Percentiles rank a stretch among this genome's conserved stretches.
Evolutionary conservation across 2,329 filamentous ascomycete genomes (phyloP).

Genomic region (Aspergillus sp.): DNA sequence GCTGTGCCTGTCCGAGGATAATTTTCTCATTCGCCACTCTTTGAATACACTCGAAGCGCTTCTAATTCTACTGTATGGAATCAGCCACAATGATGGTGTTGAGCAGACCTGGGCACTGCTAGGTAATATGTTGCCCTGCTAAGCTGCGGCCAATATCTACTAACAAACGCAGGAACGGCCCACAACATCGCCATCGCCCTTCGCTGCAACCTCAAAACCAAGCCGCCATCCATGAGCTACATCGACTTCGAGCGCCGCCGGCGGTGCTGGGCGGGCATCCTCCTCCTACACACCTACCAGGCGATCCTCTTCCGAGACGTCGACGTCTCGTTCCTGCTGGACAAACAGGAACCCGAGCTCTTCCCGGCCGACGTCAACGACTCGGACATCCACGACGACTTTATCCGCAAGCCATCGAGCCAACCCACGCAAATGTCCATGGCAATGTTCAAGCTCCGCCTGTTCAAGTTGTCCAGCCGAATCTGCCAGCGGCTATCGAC

Average conservation of each 20-base stretch:
- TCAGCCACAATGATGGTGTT: slow-evolving; percentile 31
- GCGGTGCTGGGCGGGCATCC: slow-evolving; percentile 38
- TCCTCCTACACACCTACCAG: slow-evolving; percentile 39
- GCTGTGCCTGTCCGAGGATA: slow-evolving; percentile 34
- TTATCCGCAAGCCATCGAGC: slow-evolving; percentile 17
- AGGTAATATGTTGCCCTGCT: background rate
- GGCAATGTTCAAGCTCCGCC: slow-evolving; percentile 33
- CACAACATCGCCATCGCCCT: slow-evolving; percentile 37
- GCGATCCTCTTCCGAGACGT: slow-evolving; percentile 31
- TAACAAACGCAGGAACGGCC: slow-evolving; percentile 18
- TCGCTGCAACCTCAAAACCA: slow-evolving; percentile 32
- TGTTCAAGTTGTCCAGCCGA: slow-evolving; percentile 33
- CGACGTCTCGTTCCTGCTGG: slow-evolving; percentile 23
- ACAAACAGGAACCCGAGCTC: slow-evolving; percentile 21
- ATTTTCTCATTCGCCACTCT: slow-evolving; percentile 35
- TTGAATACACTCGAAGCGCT: slow-evolving; percentile 36
- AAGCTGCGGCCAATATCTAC: too few relatives aligned
- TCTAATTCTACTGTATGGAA: slow-evolving; percentile 36
- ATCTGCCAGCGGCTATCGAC: slow-evolving; percentile 30
- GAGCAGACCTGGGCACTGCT: slow-evolving; percentile 36
- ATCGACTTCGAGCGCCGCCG: slow-evolving; percentile 34
- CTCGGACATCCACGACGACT: slow-evolving; percentile 20
- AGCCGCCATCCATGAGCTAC: slow-evolving; percentile 15
- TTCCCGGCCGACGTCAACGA: slow-evolving; percentile 34
- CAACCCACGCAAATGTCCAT: slow-evolving; percentile 39